Percentiles rank a stretch among this genome's conserved stretches.
phyloP scores from a whole-genome alignment of 73 alveolate genomes.

The Paramecium tetraurelia region DNA sequence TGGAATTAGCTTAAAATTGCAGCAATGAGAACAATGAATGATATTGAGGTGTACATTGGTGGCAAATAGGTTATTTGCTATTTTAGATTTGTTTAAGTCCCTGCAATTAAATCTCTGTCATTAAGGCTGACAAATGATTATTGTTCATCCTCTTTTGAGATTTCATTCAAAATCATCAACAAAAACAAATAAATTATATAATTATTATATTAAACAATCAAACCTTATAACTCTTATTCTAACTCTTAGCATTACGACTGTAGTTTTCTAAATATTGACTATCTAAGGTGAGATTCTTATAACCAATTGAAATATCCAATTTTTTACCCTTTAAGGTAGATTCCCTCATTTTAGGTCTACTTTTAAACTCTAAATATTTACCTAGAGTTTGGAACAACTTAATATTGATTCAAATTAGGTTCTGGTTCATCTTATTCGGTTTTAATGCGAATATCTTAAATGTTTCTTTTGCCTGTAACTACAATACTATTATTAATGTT shows the following conservation, averaged over 20 bases:
- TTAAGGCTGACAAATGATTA: background rate
- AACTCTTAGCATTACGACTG: slow-evolving; percentile 30
- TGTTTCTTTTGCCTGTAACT: background rate
- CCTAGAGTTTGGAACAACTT: slow-evolving; percentile 49
- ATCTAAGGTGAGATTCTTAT: slow-evolving; percentile 24
- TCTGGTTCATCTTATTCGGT: slow-evolving; percentile 47
- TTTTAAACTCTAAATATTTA: background rate
- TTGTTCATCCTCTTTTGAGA: background rate
- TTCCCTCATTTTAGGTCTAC: slow-evolving; percentile 38
- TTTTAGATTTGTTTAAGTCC: background rate
- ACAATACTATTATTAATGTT: slow-evolving; percentile 32
- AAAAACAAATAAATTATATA: background rate
- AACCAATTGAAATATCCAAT: background rate
- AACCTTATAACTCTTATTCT: slow-evolving; percentile 22
- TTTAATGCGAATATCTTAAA: slow-evolving; percentile 16
- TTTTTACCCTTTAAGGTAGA: slow-evolving; percentile 9
- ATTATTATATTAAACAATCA: background rate
- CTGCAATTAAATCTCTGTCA: background rate
- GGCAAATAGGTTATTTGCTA: background rate
- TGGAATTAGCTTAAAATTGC: slow-evolving; percentile 13
- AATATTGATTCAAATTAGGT: background rate
- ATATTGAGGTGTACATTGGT: background rate
- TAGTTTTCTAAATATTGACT: background rate
- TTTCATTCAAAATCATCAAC: background rate
- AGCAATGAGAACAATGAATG: background rate